phyloP scores from a whole-genome alignment of 805 yeast genomes.

The Metschnikowia baotianmanensis region DNA sequence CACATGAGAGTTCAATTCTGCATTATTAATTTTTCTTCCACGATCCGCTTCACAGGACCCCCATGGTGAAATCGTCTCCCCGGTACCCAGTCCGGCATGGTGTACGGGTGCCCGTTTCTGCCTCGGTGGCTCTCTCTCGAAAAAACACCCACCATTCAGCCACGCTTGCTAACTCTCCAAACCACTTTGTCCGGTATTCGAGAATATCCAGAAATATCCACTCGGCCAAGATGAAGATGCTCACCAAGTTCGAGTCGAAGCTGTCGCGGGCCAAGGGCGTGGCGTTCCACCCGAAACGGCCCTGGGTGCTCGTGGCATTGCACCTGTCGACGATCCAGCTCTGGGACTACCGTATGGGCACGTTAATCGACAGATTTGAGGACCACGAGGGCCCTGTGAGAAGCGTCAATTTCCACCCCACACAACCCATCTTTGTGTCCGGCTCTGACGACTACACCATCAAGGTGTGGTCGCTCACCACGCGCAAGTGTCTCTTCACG shows the following conservation, averaged over 20 bases:
- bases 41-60: too few relatives aligned
- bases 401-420: constrained; percentile 93
- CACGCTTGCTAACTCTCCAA: constrained; percentile 5
- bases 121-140: constrained; percentile 1
- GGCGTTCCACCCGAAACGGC: constrained; percentile 94
- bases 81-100: too few relatives aligned
- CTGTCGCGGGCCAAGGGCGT: constrained; percentile 97
- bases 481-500: constrained; percentile 89
- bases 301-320: constrained; percentile 94
- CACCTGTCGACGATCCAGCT: constrained; percentile 98
- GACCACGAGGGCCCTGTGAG: constrained; percentile 99
- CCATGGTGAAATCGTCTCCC: too few relatives aligned
- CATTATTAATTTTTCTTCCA: too few relatives aligned
- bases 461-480: constrained; percentile 92
- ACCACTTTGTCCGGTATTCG: neutral
- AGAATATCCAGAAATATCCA: too few relatives aligned
- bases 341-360: constrained; percentile 99
- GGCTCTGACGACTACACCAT: constrained; percentile 97
- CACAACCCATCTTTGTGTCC: constrained; percentile 94
- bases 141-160: constrained; percentile 10
- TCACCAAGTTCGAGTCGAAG: constrained; percentile 84
- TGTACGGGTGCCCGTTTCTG: constrained; percentile 10
- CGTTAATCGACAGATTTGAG: constrained; percentile 91
- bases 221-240: constrained; percentile 26
- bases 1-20: too few relatives aligned